These are phyloP conservation scores for Mimosa bimucronata DNA, from an alignment of 306 rosid species.

Conservation along the genomic window DNA sequence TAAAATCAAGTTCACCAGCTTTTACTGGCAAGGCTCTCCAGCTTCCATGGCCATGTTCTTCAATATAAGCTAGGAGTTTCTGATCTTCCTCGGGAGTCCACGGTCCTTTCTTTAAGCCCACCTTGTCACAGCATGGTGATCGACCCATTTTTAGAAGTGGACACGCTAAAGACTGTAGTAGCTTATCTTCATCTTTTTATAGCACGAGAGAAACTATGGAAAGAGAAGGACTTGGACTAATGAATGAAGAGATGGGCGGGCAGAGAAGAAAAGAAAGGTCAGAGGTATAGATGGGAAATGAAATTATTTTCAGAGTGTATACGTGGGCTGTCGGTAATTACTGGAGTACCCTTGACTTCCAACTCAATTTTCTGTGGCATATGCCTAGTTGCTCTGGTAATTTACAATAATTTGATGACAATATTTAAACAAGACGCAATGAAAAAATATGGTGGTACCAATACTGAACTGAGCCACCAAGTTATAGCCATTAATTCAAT, in stretches of 20 bases:
- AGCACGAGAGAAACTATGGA: neutral
- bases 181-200: conserved; percentile 40
- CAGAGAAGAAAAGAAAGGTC: conserved; percentile 60
- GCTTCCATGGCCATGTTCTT: conserved; percentile 96
- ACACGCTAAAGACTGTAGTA: conserved; percentile 21
- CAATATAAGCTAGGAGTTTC: conserved; percentile 86
- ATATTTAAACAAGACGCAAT: neutral
- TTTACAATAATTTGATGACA: neutral
- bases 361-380: neutral
- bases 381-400: neutral
- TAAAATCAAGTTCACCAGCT: conserved; percentile 58
- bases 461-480: conserved; percentile 32
- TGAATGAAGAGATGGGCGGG: conserved; percentile 52
- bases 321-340: conserved; percentile 26
- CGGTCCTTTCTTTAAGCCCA: conserved; percentile 97
- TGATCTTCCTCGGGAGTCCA: conserved; percentile 99
- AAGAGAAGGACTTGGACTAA: conserved; percentile 1
- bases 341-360: conserved; percentile 48
- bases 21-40: conserved; percentile 91
- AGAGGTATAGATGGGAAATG: conserved; percentile 46
- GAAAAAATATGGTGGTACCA: neutral
- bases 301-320: conserved; percentile 38
- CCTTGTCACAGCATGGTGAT: conserved; percentile 96
- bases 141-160: conserved; percentile 66
- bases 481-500: conserved; percentile 29